Evolutionary conservation across 2,329 filamentous ascomycete genomes (phyloP), one percentile per base, ranked within the genome.

Genomic region (Botrytis cinerea): DNA sequence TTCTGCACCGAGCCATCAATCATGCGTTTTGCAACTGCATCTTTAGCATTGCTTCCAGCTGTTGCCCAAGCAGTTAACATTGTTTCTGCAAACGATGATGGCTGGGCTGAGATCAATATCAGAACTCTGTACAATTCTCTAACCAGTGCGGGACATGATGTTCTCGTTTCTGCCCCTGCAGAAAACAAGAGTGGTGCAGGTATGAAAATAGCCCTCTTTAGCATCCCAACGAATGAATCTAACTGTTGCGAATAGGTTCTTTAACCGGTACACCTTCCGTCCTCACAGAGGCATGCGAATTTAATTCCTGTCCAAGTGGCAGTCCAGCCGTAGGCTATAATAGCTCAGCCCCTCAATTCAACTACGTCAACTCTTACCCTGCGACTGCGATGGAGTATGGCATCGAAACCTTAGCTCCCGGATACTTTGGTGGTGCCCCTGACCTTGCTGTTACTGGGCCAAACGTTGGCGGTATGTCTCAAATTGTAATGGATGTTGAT

Each of bases 301-400:
- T 32, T 38, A 32, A 69, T 57, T 69, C 66, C 28, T 69, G 66
- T 12, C 66, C 66, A 45, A 69, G 66, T 43, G 66, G 66, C 16
- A 69, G 66, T 69, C 66, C 66, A 22, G 66, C 48, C 3, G 66
- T 69, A 9, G 66, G 66, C 54, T 57, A 43, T 20, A 69, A 69
- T 43, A 43, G 35, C 66, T 69, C 66, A 25, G 48, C 51, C 22
- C 48, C n/a, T 69, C 66, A 69, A 20, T 69, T 69, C 38, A 69
- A 69, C 66, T 69, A 69, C 6, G 66, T 69, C 66, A 69, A 69
- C 51, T 69, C 66, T 9, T 28, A 57, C 48, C 66, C 66, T n/a
- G 66, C 51, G 4, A 57, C 48, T 14, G 48, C 66, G 3, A 69
- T 69, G 48, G 38, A 69, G 38, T 69, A 69, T 25, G 66, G 66